A percentile compares a stretch with the other conserved stretches of the same genome.
Evolutionary conservation across 805 yeast species (phyloP).

Genomic region (Starmerella floris): DNA sequence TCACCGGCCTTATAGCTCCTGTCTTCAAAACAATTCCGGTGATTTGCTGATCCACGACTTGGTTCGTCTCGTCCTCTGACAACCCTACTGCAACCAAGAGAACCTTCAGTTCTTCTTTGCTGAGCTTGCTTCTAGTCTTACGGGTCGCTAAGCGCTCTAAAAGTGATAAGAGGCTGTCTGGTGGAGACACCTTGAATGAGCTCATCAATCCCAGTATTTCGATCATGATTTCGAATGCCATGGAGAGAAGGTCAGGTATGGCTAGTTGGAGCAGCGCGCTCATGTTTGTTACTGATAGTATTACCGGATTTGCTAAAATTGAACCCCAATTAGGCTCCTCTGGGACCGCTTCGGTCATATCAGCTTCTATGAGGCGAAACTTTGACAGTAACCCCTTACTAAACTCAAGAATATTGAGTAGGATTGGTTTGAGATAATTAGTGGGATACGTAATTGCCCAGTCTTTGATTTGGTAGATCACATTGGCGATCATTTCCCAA

Average conservation of each 20-base stretch:
- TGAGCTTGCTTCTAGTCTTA: conserved; percentile 54
- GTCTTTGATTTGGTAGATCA: conserved; percentile 48
- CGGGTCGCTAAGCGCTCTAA: conserved; percentile 37
- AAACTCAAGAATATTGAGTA: conserved; percentile 73
- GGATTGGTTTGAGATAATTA: conserved; percentile 56
- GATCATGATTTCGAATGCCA: conserved; percentile 19
- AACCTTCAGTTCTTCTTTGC: conserved; percentile 50
- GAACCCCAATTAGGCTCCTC: conserved; percentile 17
- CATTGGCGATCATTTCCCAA: conserved; percentile 62
- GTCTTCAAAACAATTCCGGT: conserved; percentile 3
- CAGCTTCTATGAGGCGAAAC: conserved; percentile 37
- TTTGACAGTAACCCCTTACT: conserved; percentile 58
- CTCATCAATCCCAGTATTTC: conserved; percentile 23
- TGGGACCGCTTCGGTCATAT: conserved; percentile 10
- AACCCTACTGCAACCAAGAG: conserved; percentile 31
- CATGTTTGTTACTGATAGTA: conserved; percentile 53
- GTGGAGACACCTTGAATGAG: conserved; percentile 35
- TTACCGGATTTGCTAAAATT: conserved; percentile 29
- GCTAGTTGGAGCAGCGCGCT: conserved; percentile 73
- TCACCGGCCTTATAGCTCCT: not conserved
- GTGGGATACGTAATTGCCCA: conserved; percentile 63
- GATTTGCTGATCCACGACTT: conserved; percentile 1
- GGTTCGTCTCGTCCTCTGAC: conserved; percentile 4
- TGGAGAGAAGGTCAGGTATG: conserved; percentile 49
- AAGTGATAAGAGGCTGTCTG: conserved; percentile 39